Evolutionary conservation across 1,284 basidiomycete genomes (phyloP), one percentile per base, ranked within the genome.

Genomic region (Abortiporus biennis): DNA sequence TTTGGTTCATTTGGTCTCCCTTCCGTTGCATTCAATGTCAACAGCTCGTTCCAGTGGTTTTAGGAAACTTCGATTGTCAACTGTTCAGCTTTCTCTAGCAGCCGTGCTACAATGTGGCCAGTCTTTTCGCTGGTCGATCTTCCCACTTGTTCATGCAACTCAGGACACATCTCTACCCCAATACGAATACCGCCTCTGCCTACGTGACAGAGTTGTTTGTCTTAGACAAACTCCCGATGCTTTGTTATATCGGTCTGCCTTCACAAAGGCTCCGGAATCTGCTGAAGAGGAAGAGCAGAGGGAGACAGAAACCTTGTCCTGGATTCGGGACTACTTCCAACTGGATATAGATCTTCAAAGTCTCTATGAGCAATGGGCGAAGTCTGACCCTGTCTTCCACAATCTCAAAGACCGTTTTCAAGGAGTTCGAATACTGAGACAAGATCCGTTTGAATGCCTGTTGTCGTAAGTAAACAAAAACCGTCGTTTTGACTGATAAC

Each of bases 401-500:
- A 70, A 66, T 20, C 63, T 90, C 34, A 69, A 75, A 43, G 64
- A 72, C 22, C 67, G 81, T 17, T 88, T 87, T 51, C 59, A 69
- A 41, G 81, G 85, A 16, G 80, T 85, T 38, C 56, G 83, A 33
- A 86, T 98, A 50, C 65, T 98, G 29, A 72, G 91, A 50, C 95
- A 99, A 61, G 93, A 97, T 58, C 91, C 92, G 42, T 99, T 92
- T 85, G 96, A 97, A 64, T 94, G 88, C 54, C 72, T 96, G 20
- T 66, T 96, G 33, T 91, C 88, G 92, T 94, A 59, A 54, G 89
- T 78, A 35, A 32, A n/a, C 23, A 43, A 39, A 38, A 16, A 35
- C 16, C n/a, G 16, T 13, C 23, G 11, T 8, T 35, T 4, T n/a
- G 27, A n/a, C 36, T 44, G 22, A 36, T 13, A 15, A 16, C 21